Evolutionary conservation across 2,329 filamentous ascomycete genomes (phyloP).

Genomic region (Talaromyces albobiverticillius): DNA sequence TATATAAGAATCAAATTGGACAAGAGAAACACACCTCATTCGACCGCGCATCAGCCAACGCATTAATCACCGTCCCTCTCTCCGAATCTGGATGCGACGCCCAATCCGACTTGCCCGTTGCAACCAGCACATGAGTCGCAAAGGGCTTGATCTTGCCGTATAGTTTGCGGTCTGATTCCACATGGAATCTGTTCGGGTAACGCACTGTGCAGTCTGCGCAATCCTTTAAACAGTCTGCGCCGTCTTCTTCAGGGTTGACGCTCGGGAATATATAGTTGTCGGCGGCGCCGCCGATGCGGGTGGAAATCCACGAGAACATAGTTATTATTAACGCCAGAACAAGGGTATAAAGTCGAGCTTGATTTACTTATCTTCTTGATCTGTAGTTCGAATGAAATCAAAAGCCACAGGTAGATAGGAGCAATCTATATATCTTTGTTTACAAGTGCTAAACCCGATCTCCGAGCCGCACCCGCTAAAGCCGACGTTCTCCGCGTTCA

Average conservation of each 20-base stretch:
- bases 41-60: slow-evolving; percentile 44
- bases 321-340: too few relatives aligned
- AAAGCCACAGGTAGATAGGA: too few relatives aligned
- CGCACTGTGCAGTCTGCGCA: slow-evolving; percentile 37
- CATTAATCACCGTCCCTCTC: slow-evolving; percentile 52
- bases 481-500: too few relatives aligned
- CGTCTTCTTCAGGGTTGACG: slow-evolving; percentile 32
- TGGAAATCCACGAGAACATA: slow-evolving; percentile 33
- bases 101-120: slow-evolving; percentile 39
- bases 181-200: slow-evolving; percentile 33
- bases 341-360: too few relatives aligned
- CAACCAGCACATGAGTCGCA: slow-evolving; percentile 34
- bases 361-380: not conserved
- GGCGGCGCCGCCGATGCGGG: slow-evolving; percentile 18
- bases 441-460: not conserved
- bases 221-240: slow-evolving; percentile 33
- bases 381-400: too few relatives aligned
- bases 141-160: slow-evolving; percentile 38
- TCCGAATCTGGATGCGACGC: slow-evolving; percentile 32
- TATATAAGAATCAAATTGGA: not conserved
- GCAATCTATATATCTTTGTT: too few relatives aligned
- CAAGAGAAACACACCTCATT: slow-evolving; percentile 42
- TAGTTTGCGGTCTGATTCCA: slow-evolving; percentile 28
- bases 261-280: slow-evolving; percentile 34
- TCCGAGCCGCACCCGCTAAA: too few relatives aligned